Evolutionary conservation across 345 rosid genomes (phyloP).

Genomic region (Rubroshorea leprosula): DNA sequence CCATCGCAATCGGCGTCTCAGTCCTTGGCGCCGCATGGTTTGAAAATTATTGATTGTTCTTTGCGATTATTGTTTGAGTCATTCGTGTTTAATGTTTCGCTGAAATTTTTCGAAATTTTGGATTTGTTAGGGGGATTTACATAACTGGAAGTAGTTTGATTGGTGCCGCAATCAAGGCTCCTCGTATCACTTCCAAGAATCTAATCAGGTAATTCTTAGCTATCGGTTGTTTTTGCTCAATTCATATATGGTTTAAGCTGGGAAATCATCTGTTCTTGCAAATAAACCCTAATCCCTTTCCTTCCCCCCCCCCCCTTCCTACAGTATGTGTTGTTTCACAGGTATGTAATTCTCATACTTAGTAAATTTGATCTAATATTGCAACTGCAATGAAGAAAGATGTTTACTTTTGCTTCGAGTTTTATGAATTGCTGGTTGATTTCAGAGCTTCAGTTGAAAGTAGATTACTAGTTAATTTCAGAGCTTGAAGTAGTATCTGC

Average conservation of each 20-base stretch:
- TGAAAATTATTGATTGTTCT: too few species aligned
- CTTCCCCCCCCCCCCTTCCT: too few species aligned
- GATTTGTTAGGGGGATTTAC: slow-evolving; percentile 72
- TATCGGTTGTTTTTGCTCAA: background rate
- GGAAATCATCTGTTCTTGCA: background rate
- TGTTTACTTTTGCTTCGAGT: too few species aligned
- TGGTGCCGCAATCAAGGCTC: slow-evolving; percentile 98
- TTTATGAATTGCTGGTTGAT: too few species aligned
- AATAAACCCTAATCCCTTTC: too few species aligned
- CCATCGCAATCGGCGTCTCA: slow-evolving; percentile 89
- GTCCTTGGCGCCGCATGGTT: slow-evolving; percentile 99
- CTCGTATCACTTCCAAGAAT: slow-evolving; percentile 95
- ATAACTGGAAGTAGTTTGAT: slow-evolving; percentile 97
- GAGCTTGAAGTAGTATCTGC: too few species aligned
- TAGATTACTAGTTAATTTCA: too few species aligned
- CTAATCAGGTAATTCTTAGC: slow-evolving; percentile 56
- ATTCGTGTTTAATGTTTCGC: background rate
- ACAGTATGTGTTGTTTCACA: too few species aligned
- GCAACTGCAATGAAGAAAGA: background rate
- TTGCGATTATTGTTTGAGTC: background rate
- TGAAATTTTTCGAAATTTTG: background rate
- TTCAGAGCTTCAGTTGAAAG: too few species aligned
- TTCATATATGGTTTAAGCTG: background rate
- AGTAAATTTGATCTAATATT: too few species aligned
- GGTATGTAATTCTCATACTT: too few species aligned